Percentiles rank a stretch among this genome's conserved stretches.
These are phyloP conservation scores for Pseudogymnoascus sp. DNA, from an alignment of 2,329 filamentous ascomycete genomes.

Conservation along the genomic window DNA sequence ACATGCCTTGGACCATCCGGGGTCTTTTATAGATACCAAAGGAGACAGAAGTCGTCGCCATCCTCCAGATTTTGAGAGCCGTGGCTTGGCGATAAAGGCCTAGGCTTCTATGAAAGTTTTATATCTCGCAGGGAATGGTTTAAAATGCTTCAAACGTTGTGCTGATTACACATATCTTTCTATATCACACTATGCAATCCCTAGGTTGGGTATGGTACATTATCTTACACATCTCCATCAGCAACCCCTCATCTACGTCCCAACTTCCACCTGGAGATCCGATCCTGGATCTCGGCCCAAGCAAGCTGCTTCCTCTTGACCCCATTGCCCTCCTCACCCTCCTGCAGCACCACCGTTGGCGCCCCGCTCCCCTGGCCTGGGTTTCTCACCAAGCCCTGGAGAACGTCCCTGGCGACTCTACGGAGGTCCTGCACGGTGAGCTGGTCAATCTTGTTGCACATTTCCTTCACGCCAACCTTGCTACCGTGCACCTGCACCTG, in stretches of 20 bases:
- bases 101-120: not conserved
- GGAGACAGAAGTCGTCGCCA: no score
- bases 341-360: slow-evolving; percentile 90
- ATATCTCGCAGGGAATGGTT: not conserved
- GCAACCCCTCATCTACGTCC: slow-evolving; percentile 46
- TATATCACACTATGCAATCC: slow-evolving; percentile 9
- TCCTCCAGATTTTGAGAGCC: no score
- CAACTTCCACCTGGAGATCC: slow-evolving; percentile 76
- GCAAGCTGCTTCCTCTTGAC: slow-evolving; percentile 59
- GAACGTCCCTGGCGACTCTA: slow-evolving; percentile 69
- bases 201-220: slow-evolving; percentile 11
- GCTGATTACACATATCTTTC: not conserved
- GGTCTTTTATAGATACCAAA: no score
- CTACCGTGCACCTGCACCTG: slow-evolving; percentile 95
- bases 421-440: slow-evolving; percentile 75
- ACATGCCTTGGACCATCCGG: no score
- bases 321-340: slow-evolving; percentile 60
- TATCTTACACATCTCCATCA: slow-evolving; percentile 6
- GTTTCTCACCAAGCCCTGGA: slow-evolving; percentile 71
- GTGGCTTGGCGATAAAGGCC: no score
- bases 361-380: slow-evolving; percentile 71
- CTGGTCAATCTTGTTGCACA: slow-evolving; percentile 79
- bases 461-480: slow-evolving; percentile 86
- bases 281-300: slow-evolving; percentile 86
- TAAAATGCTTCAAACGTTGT: not conserved